Evolutionary conservation across 225 moss, liverwort and hornwort genomes (phyloP), one percentile per base, ranked within the genome.

Genomic region (Anthoceros angustus): DNA sequence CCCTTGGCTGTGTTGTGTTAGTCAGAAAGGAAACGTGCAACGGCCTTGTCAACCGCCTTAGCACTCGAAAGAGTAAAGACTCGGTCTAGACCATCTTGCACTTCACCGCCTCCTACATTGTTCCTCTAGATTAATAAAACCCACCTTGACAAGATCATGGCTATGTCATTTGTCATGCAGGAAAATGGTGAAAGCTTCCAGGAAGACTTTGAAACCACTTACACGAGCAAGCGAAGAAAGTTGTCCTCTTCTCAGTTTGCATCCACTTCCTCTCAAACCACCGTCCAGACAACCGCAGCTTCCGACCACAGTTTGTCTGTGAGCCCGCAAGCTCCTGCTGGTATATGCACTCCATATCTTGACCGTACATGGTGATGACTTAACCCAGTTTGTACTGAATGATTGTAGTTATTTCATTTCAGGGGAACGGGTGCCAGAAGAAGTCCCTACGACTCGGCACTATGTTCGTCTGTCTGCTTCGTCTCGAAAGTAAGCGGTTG

Each of bases 61-160:
- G 66, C 75, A 46, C 74, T 79, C 50, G 91, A 95, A 64, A 85
- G 87, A 88, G 91, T 92, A n/a, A 23, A 60, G 40, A 24, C 32
- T 62, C n/a, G 5, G 9, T 41, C 20, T 41, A 18, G 5, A 10
- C 25, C 21, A 60, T 24, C 25, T 50, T 14, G 41, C 6, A 21
- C 14, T 43, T 14, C 15, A 21, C 66, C 25, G 20, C 23, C 42
- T 21, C 41, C 16, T 18, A 46, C 32, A 32, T 46, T 40, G 25
- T 26, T 8, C 24, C 43, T 32, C 32, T 32, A 4, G 2, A 32
- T 32, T 32, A 32, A 32, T 32, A 9, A 18, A 38, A 0, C 43
- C 67, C 2, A 20, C 42, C 9, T 41, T 40, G 65, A 11, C 11
- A 8, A n/a, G 5, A 4, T 16, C 25, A 10, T 42, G 18, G 10